phyloP scores from a whole-genome alignment of 305 asterid genomes.

The Coffea humblotiana region DNA sequence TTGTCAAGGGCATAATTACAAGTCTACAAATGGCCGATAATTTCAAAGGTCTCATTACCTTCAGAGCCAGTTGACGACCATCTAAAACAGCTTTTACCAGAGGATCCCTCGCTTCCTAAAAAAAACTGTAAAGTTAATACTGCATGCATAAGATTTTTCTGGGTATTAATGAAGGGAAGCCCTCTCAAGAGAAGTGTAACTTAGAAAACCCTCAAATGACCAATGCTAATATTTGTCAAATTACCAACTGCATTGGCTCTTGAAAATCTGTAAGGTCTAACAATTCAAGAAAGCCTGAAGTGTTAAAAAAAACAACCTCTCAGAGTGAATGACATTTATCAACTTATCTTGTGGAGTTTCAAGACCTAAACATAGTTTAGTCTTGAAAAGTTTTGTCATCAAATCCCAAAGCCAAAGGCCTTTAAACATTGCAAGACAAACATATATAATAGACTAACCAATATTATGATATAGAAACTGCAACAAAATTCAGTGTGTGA shows the following conservation, averaged over 20 bases:
- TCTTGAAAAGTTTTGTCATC: not conserved
- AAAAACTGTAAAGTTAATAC: not conserved
- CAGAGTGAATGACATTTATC: not conserved
- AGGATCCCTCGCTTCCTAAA: conserved; percentile 96
- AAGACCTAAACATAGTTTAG: not conserved
- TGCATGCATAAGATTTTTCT: not conserved
- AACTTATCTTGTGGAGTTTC: not conserved
- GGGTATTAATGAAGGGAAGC: not conserved
- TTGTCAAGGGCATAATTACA: not conserved
- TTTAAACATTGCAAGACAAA: conserved; percentile 2
- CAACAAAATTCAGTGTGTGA: conserved; percentile 4
- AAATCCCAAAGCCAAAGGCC: not conserved
- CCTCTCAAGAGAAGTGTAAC: not conserved
- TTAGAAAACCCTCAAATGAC: not conserved
- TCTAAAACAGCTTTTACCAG: conserved; percentile 93
- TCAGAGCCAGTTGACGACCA: conserved; percentile 98
- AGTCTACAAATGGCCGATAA: conserved; percentile 3
- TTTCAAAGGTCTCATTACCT: conserved; percentile 46
- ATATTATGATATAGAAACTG: conserved; percentile 20
- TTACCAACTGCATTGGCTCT: not conserved
- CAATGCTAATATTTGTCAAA: not conserved
- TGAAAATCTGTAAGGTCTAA: not conserved
- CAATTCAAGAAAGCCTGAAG: not conserved
- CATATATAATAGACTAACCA: not conserved
- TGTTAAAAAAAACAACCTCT: not conserved